These are phyloP conservation scores for Gracilaria gracilis DNA, from an alignment of 23 red algal genomes.

Conservation along the genomic window DNA sequence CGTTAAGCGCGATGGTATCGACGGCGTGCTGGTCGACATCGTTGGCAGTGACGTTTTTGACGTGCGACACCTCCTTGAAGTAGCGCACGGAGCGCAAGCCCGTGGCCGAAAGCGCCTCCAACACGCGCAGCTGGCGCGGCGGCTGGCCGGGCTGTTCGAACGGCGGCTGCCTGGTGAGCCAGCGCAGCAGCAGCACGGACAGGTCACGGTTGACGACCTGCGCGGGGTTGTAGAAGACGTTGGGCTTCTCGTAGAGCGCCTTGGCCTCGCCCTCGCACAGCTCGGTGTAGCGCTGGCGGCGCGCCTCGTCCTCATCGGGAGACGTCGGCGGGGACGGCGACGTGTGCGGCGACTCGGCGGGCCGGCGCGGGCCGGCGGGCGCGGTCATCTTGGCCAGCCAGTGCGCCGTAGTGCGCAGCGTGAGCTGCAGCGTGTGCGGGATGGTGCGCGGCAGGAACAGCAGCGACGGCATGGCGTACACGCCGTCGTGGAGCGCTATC, in stretches of 20 bases:
- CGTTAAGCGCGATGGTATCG: constrained; percentile 68
- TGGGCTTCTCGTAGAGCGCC: constrained; percentile 69
- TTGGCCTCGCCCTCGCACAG: constrained; percentile 84
- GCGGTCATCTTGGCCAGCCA: constrained; percentile 17
- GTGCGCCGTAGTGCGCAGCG: constrained; percentile 22
- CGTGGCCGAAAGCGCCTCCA: constrained; percentile 83
- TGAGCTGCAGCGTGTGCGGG: constrained; percentile 26
- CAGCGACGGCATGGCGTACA: constrained; percentile 36
- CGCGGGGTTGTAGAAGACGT: constrained; percentile 98
- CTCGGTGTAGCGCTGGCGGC: constrained; percentile 31
- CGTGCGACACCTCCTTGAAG: constrained; percentile 74
- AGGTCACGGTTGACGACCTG: constrained; percentile 99
- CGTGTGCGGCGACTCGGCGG: background rate
- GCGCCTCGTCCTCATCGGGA: background rate
- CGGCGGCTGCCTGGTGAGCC: constrained; percentile 40
- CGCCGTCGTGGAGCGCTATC: background rate
- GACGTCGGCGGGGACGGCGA: background rate
- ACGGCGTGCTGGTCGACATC: constrained; percentile 86
- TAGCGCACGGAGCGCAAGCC: constrained; percentile 95
- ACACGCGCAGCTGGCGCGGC: constrained; percentile 47
- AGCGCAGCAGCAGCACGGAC: constrained; percentile 82
- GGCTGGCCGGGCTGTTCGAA: constrained; percentile 18
- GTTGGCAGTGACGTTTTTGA: constrained; percentile 86
- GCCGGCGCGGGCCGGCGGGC: background rate
- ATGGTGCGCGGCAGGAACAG: constrained; percentile 1